phyloP scores from a whole-genome alignment of 495 filamentous ascomycete genomes.

The Hypomontagnella submonticulosa region DNA sequence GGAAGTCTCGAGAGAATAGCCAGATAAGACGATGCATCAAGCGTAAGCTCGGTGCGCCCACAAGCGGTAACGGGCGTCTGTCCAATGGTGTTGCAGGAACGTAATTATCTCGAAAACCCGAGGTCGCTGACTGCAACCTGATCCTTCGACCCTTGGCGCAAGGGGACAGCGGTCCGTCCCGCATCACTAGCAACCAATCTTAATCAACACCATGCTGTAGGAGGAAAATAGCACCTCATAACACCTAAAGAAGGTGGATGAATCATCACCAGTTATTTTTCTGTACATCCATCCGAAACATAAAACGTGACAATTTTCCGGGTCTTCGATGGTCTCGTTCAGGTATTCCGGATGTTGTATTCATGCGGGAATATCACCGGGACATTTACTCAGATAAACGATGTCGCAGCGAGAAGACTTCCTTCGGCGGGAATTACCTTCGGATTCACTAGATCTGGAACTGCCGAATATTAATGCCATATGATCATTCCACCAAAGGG shows the following conservation, averaged over 20 bases:
- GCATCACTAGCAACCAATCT: conserved; percentile 3
- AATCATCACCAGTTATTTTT: too few species aligned
- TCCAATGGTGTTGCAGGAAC: conserved; percentile 10
- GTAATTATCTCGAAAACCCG: conserved; percentile 11
- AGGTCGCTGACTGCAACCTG: conserved; percentile 6
- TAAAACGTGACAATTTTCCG: too few species aligned
- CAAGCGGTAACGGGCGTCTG: not conserved
- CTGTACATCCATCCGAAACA: too few species aligned
- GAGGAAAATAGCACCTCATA: too few species aligned
- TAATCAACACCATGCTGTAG: not conserved
- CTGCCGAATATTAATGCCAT: conserved; percentile 6
- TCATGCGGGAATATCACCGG: too few species aligned
- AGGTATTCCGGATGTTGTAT: too few species aligned
- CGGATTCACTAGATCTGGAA: conserved; percentile 9
- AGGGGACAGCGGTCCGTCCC: conserved; percentile 23
- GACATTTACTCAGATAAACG: not conserved
- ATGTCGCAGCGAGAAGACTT: not conserved
- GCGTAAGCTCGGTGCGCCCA: conserved; percentile 12
- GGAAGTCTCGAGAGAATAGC: conserved; percentile 3
- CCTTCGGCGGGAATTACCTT: not conserved
- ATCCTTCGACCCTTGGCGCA: conserved; percentile 26
- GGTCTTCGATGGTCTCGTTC: too few species aligned
- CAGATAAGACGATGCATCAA: not conserved
- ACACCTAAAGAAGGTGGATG: too few species aligned
- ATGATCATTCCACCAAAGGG: not conserved